These are phyloP conservation scores for Ophiostoma sp. DNA, from an alignment of 2,329 filamentous ascomycete species.

Conservation along the genomic window DNA sequence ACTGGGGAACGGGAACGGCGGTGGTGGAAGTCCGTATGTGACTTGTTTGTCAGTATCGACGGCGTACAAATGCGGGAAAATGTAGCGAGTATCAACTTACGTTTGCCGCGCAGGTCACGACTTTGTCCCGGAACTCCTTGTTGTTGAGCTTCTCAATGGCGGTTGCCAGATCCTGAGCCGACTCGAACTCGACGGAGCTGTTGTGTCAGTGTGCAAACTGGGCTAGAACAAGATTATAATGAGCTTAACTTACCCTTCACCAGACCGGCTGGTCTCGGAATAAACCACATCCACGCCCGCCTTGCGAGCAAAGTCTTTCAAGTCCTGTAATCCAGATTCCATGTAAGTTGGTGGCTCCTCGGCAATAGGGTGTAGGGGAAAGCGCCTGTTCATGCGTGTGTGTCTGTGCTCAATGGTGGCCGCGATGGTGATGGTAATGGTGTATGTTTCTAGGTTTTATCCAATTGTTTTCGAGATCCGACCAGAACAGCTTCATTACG, in stretches of 20 bases:
- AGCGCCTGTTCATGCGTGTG: background rate
- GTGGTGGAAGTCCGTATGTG: constrained; percentile 69
- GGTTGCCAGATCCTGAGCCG: constrained; percentile 77
- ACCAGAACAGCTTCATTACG: background rate
- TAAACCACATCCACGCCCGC: constrained; percentile 97
- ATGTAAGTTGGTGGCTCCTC: constrained; percentile 60
- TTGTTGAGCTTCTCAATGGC: constrained; percentile 94
- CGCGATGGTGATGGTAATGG: constrained; percentile 2
- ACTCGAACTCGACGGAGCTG: constrained; percentile 98
- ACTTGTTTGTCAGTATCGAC: constrained; percentile 44
- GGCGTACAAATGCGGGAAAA: constrained; percentile 20
- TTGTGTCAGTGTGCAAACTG: background rate
- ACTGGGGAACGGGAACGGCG: constrained; percentile 74
- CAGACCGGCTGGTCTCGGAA: constrained; percentile 89
- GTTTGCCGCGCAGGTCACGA: constrained; percentile 81
- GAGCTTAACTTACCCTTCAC: constrained; percentile 70
- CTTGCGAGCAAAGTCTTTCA: constrained; percentile 98
- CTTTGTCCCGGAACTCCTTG: constrained; percentile 84
- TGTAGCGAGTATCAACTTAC: constrained; percentile 48
- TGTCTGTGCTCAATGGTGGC: constrained; percentile 17
- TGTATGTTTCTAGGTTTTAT: background rate
- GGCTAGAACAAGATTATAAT: background rate
- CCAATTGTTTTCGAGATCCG: background rate
- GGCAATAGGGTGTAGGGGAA: constrained; percentile 39
- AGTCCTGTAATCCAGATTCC: constrained; percentile 79